Base-by-base conservation (phyloP, 768 basidiomycete genomes). In the Serendipita sp. region DNA sequence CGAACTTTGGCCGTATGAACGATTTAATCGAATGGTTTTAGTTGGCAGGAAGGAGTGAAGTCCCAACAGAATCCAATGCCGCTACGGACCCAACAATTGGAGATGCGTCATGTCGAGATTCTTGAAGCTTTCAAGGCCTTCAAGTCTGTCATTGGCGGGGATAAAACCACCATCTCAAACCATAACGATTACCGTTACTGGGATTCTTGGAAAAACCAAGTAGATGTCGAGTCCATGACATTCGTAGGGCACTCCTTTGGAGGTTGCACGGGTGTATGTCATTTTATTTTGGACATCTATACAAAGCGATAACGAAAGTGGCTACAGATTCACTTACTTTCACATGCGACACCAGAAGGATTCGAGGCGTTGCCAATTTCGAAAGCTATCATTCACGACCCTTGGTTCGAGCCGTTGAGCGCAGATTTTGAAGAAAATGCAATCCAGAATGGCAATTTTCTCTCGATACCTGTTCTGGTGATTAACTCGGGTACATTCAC, bases 401-500 rank as follows among this genome's bases (percentile, higher is more conserved):
- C 91, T 18, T 92, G 91, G 90, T 73, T 91, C 5, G 88, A 91
- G 64, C 87, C 89, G 16, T 69, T 90, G 27, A 79, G 84, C 4
- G 71, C 76, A 44, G 86, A 33, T 34, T 60, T 37, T 31, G 55
- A 60, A 18, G 27, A 82, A 34, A 83, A 82, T 3, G 83, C 75
- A 0, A 64, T 62, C 0, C 75, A 72, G 16, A 45, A 64, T 45
- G 58, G 62, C 34, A 63, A 62, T 36, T 62, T 66, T 27, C 33
- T 65, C 27, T 67, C 66, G 10, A 62, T 64, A n/a, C 65, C 73
- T 4, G 69, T 86, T 68, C 71, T 88, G 52, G 81, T 90, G 13
- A 81, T 93, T 68, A 88, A 88, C 69, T 87, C 87, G 16, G 84
- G 88, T 69, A 76, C 73, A 0, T 91, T 91, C 69, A 88, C 88